Percentiles rank a stretch among this genome's conserved stretches.
These are phyloP conservation scores for Termitomyces sp. DNA, from an alignment of 1,284 basidiomycete genomes.

Conservation along the genomic window DNA sequence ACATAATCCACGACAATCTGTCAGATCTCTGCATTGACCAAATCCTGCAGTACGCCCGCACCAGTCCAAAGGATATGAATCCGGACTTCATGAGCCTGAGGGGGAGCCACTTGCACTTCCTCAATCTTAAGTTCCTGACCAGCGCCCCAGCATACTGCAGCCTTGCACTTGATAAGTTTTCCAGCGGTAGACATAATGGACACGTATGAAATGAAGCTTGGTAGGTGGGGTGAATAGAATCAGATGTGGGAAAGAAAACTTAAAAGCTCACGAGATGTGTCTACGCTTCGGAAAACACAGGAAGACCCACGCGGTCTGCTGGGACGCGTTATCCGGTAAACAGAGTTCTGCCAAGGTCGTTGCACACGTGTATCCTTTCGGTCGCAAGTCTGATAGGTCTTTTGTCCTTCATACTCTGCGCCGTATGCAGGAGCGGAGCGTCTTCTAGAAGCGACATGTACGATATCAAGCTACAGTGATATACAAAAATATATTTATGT, in stretches of 20 bases:
- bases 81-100: conserved; percentile 86
- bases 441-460: too few species aligned
- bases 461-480: too few species aligned
- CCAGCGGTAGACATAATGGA: conserved; percentile 63
- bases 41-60: conserved; percentile 21
- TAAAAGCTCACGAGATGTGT: not conserved
- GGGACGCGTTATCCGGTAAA: not conserved
- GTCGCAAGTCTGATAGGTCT: too few species aligned
- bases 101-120: conserved; percentile 91
- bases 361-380: too few species aligned
- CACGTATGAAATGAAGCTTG: not conserved
- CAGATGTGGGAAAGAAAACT: not conserved
- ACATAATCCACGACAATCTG: conserved; percentile 3
- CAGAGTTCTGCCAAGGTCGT: not conserved
- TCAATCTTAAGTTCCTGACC: conserved; percentile 88
- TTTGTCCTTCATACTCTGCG: too few species aligned
- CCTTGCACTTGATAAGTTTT: conserved; percentile 87
- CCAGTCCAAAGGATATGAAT: conserved; percentile 90
- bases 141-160: conserved; percentile 95
- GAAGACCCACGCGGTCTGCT: not conserved
- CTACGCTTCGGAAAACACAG: not conserved
- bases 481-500: too few species aligned
- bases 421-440: too few species aligned
- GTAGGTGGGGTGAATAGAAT: not conserved
- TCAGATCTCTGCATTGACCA: not conserved